These are phyloP conservation scores for Rhizopus sp. DNA, from an alignment of 371 early-diverging fungal genomes.

Conservation along the genomic window DNA sequence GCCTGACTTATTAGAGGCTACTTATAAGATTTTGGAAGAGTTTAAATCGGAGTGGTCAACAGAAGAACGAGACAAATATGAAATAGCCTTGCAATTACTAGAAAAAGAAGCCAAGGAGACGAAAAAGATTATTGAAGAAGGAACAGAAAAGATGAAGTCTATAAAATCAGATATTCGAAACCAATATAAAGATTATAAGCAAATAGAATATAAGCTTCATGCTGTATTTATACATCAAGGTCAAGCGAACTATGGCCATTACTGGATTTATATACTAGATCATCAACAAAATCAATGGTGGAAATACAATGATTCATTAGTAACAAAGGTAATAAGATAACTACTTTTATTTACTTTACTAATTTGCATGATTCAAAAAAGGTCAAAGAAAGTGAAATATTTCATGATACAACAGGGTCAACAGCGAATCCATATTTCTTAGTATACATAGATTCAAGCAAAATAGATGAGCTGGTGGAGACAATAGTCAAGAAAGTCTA, in stretches of 20 bases:
- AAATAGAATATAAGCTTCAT: constrained; percentile 58
- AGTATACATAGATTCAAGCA: constrained; percentile 54
- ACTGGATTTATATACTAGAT: constrained; percentile 85
- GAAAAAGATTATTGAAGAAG: constrained; percentile 16
- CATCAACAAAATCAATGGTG: constrained; percentile 69
- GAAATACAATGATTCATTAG: constrained; percentile 80
- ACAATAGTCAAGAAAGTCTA: constrained; percentile 18
- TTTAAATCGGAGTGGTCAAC: constrained; percentile 10
- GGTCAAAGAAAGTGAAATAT: constrained; percentile 57
- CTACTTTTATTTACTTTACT: background rate
- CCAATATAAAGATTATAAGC: constrained; percentile 42
- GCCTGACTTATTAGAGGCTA: constrained; percentile 44
- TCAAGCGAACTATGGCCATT: constrained; percentile 84
- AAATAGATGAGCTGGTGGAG: constrained; percentile 32
- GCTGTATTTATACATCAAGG: constrained; percentile 77
- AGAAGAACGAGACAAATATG: constrained; percentile 9
- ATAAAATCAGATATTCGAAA: constrained; percentile 23
- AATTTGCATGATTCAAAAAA: constrained; percentile 6
- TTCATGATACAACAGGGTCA: constrained; percentile 54
- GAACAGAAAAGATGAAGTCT: constrained; percentile 15
- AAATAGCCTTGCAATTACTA: constrained; percentile 26
- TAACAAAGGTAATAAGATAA: constrained; percentile 55
- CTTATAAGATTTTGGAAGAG: constrained; percentile 34
- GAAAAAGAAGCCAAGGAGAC: constrained; percentile 21
- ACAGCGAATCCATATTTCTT: constrained; percentile 72